phyloP scores from a whole-genome alignment of 192 early-diverging fungal species.

The Backusella sp. region DNA sequence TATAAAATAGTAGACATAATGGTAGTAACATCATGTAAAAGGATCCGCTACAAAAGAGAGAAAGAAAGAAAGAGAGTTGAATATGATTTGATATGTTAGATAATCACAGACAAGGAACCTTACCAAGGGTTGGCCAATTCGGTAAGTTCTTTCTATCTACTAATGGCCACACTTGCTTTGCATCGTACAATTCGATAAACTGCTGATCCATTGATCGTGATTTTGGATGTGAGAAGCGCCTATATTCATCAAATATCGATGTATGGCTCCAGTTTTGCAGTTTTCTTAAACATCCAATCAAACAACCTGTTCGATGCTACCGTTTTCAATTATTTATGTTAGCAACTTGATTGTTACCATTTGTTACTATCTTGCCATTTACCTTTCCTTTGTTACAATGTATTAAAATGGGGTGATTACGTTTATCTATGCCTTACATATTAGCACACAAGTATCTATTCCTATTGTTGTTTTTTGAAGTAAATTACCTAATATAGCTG shows the following conservation, averaged over 20 bases:
- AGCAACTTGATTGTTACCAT: no score
- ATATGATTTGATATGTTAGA: not conserved
- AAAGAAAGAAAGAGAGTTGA: not conserved
- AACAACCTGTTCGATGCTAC: conserved; percentile 92
- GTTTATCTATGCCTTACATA: conserved; percentile 44
- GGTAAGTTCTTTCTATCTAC: conserved; percentile 60
- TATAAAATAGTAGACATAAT: not conserved
- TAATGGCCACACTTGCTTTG: conserved; percentile 62
- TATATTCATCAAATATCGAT: conserved; percentile 98
- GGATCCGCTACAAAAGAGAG: not conserved
- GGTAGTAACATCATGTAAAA: not conserved
- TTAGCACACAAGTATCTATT: not conserved
- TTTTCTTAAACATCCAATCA: conserved; percentile 94
- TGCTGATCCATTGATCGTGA: conserved; percentile 84
- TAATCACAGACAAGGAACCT: not conserved
- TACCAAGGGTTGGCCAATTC: conserved; percentile 64
- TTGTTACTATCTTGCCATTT: not conserved
- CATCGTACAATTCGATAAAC: conserved; percentile 81
- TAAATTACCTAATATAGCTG: conserved; percentile 50
- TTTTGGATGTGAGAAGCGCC: conserved; percentile 85
- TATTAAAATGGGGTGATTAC: conserved; percentile 85
- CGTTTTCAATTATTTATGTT: not conserved
- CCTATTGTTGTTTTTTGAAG: not conserved
- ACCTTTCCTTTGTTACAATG: conserved; percentile 97
- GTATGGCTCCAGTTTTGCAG: conserved; percentile 93